A percentile compares a stretch with the other conserved stretches of the same genome.
These are phyloP conservation scores for Starmerella kuoi DNA, from an alignment of 805 yeast species.

Conservation along the genomic window DNA sequence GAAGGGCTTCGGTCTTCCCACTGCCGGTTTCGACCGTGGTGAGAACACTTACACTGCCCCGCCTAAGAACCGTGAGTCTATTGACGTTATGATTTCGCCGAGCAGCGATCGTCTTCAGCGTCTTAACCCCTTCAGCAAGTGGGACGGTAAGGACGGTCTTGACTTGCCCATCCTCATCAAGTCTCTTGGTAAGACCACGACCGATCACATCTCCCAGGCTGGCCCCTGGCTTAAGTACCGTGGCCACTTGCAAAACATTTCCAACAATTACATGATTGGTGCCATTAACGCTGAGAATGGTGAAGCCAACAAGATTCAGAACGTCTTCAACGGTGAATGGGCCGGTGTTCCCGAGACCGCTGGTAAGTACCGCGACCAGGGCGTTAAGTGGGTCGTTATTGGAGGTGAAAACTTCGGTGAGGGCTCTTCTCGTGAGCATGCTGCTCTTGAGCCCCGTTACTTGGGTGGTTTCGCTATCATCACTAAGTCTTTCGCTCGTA, in stretches of 20 bases:
- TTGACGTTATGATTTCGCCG: constrained; percentile 70
- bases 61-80: constrained; percentile 69
- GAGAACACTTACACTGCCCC: constrained; percentile 94
- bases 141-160: constrained; percentile 91
- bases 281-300: constrained; percentile 94
- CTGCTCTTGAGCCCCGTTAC: constrained; percentile 98
- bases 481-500: constrained; percentile 96
- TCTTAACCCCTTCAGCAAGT: constrained; percentile 84
- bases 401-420: constrained; percentile 99
- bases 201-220: constrained; percentile 99
- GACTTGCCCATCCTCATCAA: constrained; percentile 89
- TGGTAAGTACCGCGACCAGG: constrained; percentile 84
- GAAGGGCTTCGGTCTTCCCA: constrained; percentile 80
- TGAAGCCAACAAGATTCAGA: constrained; percentile 82
- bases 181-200: constrained; percentile 94
- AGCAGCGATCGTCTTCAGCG: constrained; percentile 91
- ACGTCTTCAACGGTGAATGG: constrained; percentile 83
- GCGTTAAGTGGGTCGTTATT: constrained; percentile 89
- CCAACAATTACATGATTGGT: constrained; percentile 99
- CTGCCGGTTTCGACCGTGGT: constrained; percentile 83
- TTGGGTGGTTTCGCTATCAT: constrained; percentile 96
- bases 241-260: constrained; percentile 97
- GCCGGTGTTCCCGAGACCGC: constrained; percentile 96
- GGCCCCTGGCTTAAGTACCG: constrained; percentile 99
- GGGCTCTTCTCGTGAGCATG: constrained; percentile 99